These are phyloP conservation scores for Arxiozyma slooffiae DNA, from an alignment of 1,139 yeast genomes.

Conservation along the genomic window DNA sequence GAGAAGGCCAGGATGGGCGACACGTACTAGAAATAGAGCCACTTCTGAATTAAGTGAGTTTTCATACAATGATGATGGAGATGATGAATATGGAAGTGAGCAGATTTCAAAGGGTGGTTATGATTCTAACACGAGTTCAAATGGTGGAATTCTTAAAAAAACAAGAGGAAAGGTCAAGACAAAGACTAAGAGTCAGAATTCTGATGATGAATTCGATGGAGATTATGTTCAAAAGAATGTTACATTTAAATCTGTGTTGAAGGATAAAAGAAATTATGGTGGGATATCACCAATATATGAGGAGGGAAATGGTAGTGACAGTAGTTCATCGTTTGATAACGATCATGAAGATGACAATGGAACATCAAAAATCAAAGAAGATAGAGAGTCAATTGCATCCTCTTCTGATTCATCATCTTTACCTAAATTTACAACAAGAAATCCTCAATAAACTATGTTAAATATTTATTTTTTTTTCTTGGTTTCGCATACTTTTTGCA, in stretches of 20 bases:
- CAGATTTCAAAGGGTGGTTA: conserved; percentile 10
- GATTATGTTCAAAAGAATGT: conserved; percentile 22
- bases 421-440: conserved; percentile 6
- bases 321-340: conserved; percentile 18
- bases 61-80: conserved; percentile 20
- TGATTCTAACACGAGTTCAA: conserved; percentile 6
- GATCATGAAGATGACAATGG: conserved; percentile 10
- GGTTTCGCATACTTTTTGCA: not conserved
- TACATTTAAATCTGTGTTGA: conserved; percentile 23
- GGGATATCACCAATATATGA: conserved; percentile 29
- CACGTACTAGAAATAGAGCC: conserved; percentile 21
- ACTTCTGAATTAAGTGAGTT: conserved; percentile 25
- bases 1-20: conserved; percentile 26
- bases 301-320: conserved; percentile 13
- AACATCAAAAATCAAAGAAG: conserved; percentile 18
- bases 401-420: conserved; percentile 16
- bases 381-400: conserved; percentile 13
- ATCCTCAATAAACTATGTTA: not conserved
- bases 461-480: not conserved
- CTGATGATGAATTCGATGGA: conserved; percentile 8
- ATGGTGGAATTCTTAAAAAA: conserved; percentile 5
- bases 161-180: conserved; percentile 9
- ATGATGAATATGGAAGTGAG: conserved; percentile 1
- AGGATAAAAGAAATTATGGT: conserved; percentile 17
- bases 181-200: conserved; percentile 12